These are phyloP conservation scores for Boletus reticuloceps DNA, from an alignment of 768 basidiomycete species.

Conservation along the genomic window DNA sequence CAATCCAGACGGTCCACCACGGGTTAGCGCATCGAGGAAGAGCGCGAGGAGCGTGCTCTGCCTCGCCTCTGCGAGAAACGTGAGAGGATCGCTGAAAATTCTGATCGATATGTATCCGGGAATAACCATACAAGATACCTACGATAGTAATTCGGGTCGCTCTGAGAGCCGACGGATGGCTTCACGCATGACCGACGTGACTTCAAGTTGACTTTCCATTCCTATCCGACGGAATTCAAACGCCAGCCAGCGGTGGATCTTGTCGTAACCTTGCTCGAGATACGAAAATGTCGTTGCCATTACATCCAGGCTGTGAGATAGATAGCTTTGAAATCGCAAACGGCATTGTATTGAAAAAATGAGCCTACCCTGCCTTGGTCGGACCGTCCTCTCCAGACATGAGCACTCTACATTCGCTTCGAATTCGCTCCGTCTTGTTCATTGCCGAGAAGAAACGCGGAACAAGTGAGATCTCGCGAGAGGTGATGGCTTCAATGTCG, in stretches of 20 bases:
- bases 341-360: not conserved
- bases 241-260: constrained; percentile 81
- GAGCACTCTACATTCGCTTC: constrained; percentile 80
- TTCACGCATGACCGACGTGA: constrained; percentile 61
- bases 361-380: constrained; percentile 66
- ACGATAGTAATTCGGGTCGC: constrained; percentile 68
- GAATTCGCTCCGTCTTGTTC: constrained; percentile 81
- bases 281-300: constrained; percentile 79
- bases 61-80: constrained; percentile 75
- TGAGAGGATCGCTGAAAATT: constrained; percentile 65
- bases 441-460: constrained; percentile 78
- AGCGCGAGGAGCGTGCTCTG: constrained; percentile 73
- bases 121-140: not conserved
- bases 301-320: constrained; percentile 69
- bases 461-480: constrained; percentile 78
- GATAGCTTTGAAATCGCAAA: no score
- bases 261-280: constrained; percentile 88
- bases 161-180: constrained; percentile 70
- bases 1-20: constrained; percentile 79
- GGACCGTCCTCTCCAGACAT: constrained; percentile 84
- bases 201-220: constrained; percentile 71
- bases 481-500: constrained; percentile 73
- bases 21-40: constrained; percentile 85
- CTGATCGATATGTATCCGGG: not conserved
- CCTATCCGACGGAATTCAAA: constrained; percentile 83